Evolutionary conservation across 2,329 filamentous ascomycete genomes (phyloP), one percentile per base, ranked within the genome.

Genomic region (Salinomyces thailandicus): DNA sequence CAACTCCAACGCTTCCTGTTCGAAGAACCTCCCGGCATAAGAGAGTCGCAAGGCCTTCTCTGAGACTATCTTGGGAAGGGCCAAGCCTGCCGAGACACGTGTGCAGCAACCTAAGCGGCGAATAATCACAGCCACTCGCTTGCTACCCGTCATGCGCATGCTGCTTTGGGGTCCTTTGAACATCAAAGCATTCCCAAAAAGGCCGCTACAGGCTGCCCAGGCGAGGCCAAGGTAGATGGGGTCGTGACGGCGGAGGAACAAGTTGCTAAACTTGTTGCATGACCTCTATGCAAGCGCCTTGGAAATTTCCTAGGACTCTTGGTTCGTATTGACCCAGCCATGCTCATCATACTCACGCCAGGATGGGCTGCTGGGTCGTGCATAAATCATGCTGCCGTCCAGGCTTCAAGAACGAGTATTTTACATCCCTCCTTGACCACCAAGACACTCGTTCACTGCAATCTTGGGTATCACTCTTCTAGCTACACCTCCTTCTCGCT

Each of bases 211-310:
- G 15, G 27, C 27, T 30, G 27, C 27, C 27, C 27, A 30, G 27
- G 27, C 14, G 5, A 30, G 27, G 27, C 27, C 27, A 30, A 30
- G 27, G 27, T 30, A 16, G 27, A 16, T 14, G 27, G 11, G 27
- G 27, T 30, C 11, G 15, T 30, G 27, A 12, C 3, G 27, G 27
- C 15, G 27, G 27, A 26, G 22, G 9, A 30, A 7, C 20, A 9
- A 8, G 27, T 14, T 30, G 11, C 27, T 30, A 30, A 13, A 30
- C 27, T 30, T 30, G 27, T 14, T 30, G 14, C 27, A 30, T 30
- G 11, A 30, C 14, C 14, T 8, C 11, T n/a, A n/a, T 30, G 27
- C 11, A 30, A 16, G 27, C 14, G 14, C 27, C 14, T 13, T 30
- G 14, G 11, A n/a, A 15, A 30, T 30, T 15, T 30, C 27, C 27